A percentile compares a stretch with the other conserved stretches of the same genome.
Evolutionary conservation across 1,139 yeast genomes (phyloP).

Genomic region (Nakaseomyces sp.): DNA sequence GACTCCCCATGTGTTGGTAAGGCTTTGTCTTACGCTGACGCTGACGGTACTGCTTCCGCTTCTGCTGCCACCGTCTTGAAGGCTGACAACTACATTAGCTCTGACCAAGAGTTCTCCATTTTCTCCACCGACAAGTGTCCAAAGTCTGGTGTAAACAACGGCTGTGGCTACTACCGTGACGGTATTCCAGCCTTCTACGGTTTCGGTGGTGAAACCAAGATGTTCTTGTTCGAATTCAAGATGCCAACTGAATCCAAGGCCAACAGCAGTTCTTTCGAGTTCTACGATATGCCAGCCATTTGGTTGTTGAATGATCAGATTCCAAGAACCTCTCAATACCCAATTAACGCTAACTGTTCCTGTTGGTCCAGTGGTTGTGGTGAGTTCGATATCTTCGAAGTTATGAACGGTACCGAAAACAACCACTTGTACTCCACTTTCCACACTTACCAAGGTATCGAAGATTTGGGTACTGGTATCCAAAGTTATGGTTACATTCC

Average conservation of each 20-base stretch:
- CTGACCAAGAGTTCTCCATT: constrained; percentile 53
- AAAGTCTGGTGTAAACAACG: constrained; percentile 35
- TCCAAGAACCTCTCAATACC: constrained; percentile 73
- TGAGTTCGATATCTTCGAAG: constrained; percentile 73
- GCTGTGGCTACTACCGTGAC: constrained; percentile 49
- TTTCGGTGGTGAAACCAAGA: constrained; percentile 53
- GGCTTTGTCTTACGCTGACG: constrained; percentile 47
- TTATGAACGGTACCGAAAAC: constrained; percentile 46
- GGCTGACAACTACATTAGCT: constrained; percentile 40
- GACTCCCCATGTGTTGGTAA: constrained; percentile 54
- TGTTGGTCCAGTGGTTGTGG: constrained; percentile 78
- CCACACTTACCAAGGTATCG: constrained; percentile 68
- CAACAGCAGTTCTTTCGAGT: constrained; percentile 33
- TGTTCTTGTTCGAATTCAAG: constrained; percentile 63
- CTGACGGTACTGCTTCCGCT: constrained; percentile 38
- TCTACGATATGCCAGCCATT: constrained; percentile 63
- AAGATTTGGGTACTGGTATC: constrained; percentile 49
- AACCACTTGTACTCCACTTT: constrained; percentile 52
- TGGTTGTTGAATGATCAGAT: constrained; percentile 68
- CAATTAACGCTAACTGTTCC: constrained; percentile 52
- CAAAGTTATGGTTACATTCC: constrained; percentile 48
- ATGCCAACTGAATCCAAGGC: constrained; percentile 44
- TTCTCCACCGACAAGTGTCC: constrained; percentile 52
- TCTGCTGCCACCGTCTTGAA: constrained; percentile 44
- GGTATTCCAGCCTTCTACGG: constrained; percentile 73